Conservation (phyloP, 2,329 filamentous ascomycete species). For the Verticillium zaregamsianum region DNA sequence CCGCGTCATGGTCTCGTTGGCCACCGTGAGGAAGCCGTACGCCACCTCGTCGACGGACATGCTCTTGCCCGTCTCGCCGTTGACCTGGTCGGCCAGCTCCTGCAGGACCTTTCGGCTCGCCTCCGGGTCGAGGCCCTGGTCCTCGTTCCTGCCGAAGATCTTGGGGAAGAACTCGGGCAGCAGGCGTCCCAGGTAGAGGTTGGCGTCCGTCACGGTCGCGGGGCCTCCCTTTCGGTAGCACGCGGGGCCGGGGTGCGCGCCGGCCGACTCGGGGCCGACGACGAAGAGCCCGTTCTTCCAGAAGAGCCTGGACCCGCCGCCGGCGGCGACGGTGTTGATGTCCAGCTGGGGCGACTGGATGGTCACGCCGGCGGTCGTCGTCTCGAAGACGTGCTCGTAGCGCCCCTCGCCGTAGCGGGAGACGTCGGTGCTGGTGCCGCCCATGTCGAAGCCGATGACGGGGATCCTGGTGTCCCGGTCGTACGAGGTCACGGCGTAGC, state of each 20-base stretch:
- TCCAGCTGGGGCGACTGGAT: conserved; percentile 90
- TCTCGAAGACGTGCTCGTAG: conserved; percentile 93
- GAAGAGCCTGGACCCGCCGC: conserved; percentile 79
- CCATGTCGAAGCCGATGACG: conserved; percentile 96
- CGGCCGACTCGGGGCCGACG: conserved; percentile 84
- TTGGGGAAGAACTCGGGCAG: conserved; percentile 91
- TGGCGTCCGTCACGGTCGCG: conserved; percentile 89
- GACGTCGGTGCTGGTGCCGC: conserved; percentile 87
- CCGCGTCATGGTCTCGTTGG: conserved; percentile 87
- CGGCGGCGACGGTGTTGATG: conserved; percentile 92
- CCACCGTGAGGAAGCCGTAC: conserved; percentile 83
- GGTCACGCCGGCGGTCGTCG: conserved; percentile 88
- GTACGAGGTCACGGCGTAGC: conserved; percentile 88
- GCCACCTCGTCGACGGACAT: conserved; percentile 74
- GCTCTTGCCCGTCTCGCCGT: conserved; percentile 62
- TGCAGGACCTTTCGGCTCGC: conserved; percentile 73
- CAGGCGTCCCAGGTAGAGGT: conserved; percentile 77
- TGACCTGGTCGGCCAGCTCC: conserved; percentile 73
- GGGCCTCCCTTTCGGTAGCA: conserved; percentile 90
- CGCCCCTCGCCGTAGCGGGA: conserved; percentile 71
- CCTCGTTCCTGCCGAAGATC: conserved; percentile 88
- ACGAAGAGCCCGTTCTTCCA: conserved; percentile 88
- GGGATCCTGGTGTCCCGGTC: conserved; percentile 77
- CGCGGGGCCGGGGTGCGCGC: conserved; percentile 83
- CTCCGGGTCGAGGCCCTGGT: conserved; percentile 72